A percentile compares a stretch with the other conserved stretches of the same genome.
These are phyloP conservation scores for Russula brevipes DNA, from an alignment of 768 basidiomycete species.

Conservation along the genomic window DNA sequence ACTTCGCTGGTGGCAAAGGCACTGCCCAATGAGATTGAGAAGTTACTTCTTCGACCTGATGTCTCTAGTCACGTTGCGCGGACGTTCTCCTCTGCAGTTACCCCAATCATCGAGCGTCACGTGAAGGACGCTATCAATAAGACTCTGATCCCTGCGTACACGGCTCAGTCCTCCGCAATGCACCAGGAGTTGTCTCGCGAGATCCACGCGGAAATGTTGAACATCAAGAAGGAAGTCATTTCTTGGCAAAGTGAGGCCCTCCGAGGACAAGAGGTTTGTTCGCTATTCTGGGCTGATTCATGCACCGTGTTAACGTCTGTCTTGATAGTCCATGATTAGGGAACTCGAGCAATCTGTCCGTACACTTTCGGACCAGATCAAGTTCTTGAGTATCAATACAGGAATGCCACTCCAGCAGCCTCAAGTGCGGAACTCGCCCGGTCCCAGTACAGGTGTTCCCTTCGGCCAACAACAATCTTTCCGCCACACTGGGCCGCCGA, in stretches of 20 bases:
- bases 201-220: constrained; percentile 67
- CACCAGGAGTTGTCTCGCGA: constrained; percentile 78
- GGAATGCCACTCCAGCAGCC: constrained; percentile 27
- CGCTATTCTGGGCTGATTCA: background rate
- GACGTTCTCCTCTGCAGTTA: constrained; percentile 63
- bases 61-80: constrained; percentile 73
- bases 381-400: constrained; percentile 60
- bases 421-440: constrained; percentile 21
- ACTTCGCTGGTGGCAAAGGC: constrained; percentile 39
- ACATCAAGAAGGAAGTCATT: constrained; percentile 73
- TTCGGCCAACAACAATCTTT: constrained; percentile 21
- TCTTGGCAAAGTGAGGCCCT: constrained; percentile 78
- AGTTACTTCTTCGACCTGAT: constrained; percentile 68
- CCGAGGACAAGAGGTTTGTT: constrained; percentile 69
- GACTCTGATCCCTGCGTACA: constrained; percentile 69
- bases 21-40: constrained; percentile 74
- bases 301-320: constrained; percentile 16
- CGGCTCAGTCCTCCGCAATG: constrained; percentile 66
- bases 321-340: constrained; percentile 58
- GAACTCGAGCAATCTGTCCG: constrained; percentile 78
- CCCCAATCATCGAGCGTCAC: constrained; percentile 73
- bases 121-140: constrained; percentile 75
- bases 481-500: constrained; percentile 38
- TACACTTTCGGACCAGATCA: constrained; percentile 73
- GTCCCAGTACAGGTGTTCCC: constrained; percentile 20